Conservation (phyloP, 1,284 basidiomycete genomes). For the Vanrija sp. region DNA sequence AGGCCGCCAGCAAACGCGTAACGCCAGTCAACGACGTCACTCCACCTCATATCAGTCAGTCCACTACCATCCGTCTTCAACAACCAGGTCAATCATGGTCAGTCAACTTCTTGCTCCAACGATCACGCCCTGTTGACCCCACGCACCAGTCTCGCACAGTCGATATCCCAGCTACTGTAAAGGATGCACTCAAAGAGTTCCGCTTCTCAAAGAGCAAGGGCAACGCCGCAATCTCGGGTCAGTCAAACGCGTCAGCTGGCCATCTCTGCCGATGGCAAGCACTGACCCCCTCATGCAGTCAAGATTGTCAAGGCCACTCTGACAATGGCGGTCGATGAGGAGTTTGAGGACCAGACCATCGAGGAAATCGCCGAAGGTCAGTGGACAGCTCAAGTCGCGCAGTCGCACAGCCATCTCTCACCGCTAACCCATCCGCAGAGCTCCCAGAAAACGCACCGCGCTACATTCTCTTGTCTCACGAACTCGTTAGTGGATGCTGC, state of each 20-base stretch:
- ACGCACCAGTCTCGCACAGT: slow-evolving; percentile 63
- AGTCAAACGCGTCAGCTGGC: slow-evolving; percentile 7
- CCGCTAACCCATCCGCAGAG: slow-evolving; percentile 54
- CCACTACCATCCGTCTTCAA: background rate
- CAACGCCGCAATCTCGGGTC: slow-evolving; percentile 65
- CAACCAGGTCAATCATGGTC: slow-evolving; percentile 3
- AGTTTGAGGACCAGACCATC: slow-evolving; percentile 67
- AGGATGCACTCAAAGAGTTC: slow-evolving; percentile 74
- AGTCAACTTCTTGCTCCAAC: background rate
- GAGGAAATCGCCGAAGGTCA: slow-evolving; percentile 80
- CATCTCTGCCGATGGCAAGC: too few species aligned
- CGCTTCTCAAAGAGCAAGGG: slow-evolving; percentile 66
- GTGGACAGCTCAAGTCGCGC: background rate
- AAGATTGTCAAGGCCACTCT: slow-evolving; percentile 80
- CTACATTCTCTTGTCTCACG: slow-evolving; percentile 79
- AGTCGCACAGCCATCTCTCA: too few species aligned
- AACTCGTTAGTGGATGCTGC: slow-evolving; percentile 52
- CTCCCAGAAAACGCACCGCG: slow-evolving; percentile 85
- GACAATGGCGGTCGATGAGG: slow-evolving; percentile 74
- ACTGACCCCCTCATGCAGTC: slow-evolving; percentile 47
- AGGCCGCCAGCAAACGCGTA: too few species aligned
- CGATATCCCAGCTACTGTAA: slow-evolving; percentile 73
- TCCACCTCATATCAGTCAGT: too few species aligned
- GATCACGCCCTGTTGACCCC: background rate
- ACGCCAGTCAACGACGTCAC: too few species aligned